These are phyloP conservation scores for Coemansia sp. DNA, from an alignment of 192 early-diverging fungal species.

Conservation along the genomic window DNA sequence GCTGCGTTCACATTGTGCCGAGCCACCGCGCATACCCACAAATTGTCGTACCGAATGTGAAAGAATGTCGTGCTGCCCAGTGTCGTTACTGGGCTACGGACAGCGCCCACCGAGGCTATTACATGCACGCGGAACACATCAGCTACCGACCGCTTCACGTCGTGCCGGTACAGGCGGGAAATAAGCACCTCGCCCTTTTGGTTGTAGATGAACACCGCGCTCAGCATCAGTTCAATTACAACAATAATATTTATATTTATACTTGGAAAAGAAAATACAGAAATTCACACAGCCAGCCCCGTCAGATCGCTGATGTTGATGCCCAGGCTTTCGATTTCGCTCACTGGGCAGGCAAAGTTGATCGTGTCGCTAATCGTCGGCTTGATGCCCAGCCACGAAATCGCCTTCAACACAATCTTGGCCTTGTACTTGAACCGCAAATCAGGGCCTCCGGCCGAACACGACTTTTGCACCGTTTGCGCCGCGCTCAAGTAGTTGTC, in stretches of 20 bases:
- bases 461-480: constrained; percentile 34
- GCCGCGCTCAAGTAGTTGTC: constrained; percentile 41
- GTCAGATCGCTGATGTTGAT: constrained; percentile 50
- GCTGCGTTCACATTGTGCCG: constrained; percentile 80
- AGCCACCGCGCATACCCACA: constrained; percentile 83
- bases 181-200: constrained; percentile 99
- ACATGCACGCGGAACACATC: constrained; percentile 98
- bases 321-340: constrained; percentile 45
- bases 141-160: constrained; percentile 93
- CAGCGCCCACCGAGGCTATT: constrained; percentile 80
- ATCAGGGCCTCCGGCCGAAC: constrained; percentile 34
- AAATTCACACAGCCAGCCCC: constrained; percentile 15
- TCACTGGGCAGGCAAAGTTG: constrained; percentile 47
- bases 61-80: constrained; percentile 91
- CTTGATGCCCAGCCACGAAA: constrained; percentile 57
- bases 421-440: constrained; percentile 52
- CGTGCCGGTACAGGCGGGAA: constrained; percentile 90
- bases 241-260: constrained; percentile 47
- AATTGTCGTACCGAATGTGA: constrained; percentile 95
- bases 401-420: constrained; percentile 46
- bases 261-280: neutral
- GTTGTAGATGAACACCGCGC: constrained; percentile 96
- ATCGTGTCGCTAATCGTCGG: constrained; percentile 51
- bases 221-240: constrained; percentile 67
- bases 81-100: constrained; percentile 77